Percentiles rank a stretch among this genome's conserved stretches.
Conservation (phyloP, 306 rosid species). For the Castanopsis chinensis region DNA sequence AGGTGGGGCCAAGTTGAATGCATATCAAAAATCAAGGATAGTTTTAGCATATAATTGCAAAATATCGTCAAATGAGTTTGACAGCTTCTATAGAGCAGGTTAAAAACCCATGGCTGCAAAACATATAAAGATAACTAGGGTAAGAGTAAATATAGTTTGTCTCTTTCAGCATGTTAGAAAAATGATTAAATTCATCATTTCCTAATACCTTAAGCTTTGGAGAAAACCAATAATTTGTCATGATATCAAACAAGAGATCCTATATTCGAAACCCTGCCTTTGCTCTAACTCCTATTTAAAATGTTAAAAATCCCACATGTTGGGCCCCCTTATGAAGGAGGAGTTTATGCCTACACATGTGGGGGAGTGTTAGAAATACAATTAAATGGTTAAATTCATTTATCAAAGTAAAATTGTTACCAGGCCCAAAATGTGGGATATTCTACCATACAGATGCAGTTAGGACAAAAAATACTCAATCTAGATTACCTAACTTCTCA, state of each 20-base stretch:
- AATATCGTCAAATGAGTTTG: neutral
- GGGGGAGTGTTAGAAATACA: too few relatives aligned
- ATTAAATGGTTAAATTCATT: too few relatives aligned
- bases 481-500: neutral
- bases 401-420: neutral
- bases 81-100: neutral
- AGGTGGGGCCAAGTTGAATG: neutral
- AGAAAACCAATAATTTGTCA: too few relatives aligned
- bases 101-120: neutral
- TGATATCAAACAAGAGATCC: too few relatives aligned
- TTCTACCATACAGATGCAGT: neutral
- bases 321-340: too few relatives aligned
- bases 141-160: neutral
- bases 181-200: too few relatives aligned
- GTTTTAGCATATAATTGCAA: neutral
- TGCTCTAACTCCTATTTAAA: too few relatives aligned
- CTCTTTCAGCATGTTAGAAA: neutral
- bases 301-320: too few relatives aligned
- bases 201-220: too few relatives aligned
- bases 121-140: neutral
- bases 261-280: too few relatives aligned
- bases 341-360: too few relatives aligned
- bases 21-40: neutral
- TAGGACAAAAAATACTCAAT: neutral
- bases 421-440: neutral